phyloP scores from a whole-genome alignment of 345 rosid species.

The Rhodomyrtus tomentosa region DNA sequence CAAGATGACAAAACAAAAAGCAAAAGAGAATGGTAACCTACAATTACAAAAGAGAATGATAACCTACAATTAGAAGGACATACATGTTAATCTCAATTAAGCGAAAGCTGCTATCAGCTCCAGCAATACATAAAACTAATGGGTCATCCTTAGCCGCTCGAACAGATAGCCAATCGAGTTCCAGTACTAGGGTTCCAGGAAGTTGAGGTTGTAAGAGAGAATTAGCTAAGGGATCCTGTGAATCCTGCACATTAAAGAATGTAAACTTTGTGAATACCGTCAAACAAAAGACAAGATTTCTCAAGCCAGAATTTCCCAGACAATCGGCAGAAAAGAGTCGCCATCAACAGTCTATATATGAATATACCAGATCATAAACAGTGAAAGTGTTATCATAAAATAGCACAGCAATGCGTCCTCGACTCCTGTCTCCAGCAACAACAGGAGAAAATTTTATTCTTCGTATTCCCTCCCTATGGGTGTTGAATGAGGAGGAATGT shows the following conservation, averaged over 20 bases:
- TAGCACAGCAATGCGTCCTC: slow-evolving; percentile 93
- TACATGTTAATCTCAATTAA: slow-evolving; percentile 77
- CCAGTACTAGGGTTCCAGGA: slow-evolving; percentile 96
- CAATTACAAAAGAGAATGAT: neutral
- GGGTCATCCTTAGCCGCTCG: slow-evolving; percentile 76
- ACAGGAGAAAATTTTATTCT: slow-evolving; percentile 94
- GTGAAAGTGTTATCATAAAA: slow-evolving; percentile 93
- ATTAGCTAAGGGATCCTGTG: slow-evolving; percentile 90
- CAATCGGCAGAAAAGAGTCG: neutral
- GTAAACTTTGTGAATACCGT: neutral
- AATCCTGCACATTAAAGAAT: slow-evolving; percentile 50
- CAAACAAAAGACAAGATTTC: neutral
- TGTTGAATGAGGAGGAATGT: slow-evolving; percentile 86
- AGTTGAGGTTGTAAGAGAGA: slow-evolving; percentile 90
- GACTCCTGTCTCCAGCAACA: slow-evolving; percentile 85
- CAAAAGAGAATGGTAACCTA: neutral
- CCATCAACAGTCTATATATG: neutral
- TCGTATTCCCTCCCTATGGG: slow-evolving; percentile 86
- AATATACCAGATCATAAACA: slow-evolving; percentile 85
- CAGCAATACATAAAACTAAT: slow-evolving; percentile 82
- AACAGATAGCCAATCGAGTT: slow-evolving; percentile 90
- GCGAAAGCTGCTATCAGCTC: slow-evolving; percentile 96
- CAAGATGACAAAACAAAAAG: neutral
- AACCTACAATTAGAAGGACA: slow-evolving; percentile 12
- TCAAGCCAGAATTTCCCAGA: neutral